Base-by-base conservation (phyloP, 1,139 yeast genomes). In the Candida mesenterica region DNA sequence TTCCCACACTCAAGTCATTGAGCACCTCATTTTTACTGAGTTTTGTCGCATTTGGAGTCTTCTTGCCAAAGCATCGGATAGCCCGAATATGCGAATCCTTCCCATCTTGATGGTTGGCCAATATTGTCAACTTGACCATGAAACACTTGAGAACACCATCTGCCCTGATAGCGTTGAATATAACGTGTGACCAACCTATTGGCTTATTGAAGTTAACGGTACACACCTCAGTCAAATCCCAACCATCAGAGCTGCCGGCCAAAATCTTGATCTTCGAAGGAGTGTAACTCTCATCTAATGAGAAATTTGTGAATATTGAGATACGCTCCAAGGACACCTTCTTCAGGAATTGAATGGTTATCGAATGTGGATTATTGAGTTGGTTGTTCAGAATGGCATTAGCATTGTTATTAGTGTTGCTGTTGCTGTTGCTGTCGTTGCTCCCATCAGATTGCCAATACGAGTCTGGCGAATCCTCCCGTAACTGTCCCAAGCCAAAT, bases 391-490 rank as follows among this genome's bases (percentile, higher is more conserved):
- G 53, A 15, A 57, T 48, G 10, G 63, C 53, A 23, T 60, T 60
- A 22, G 53, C 48, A 38, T 50, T 49, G 18, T 46, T 49, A 24
- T 55, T 52, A 38, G 43, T 45, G 32, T 42, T 44, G 25, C 48
- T 40, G 32, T 34, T 42, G 7, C 46, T 45, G 30, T 50, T 55
- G 28, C 52, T 50, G 3, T 65, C 72, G 41, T 60, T 22, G 41
- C 69, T 65, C 2, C 97, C 98, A 57, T 94, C 98, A 34, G 95
- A 85, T 57, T 94, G 98, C 99, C 99, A 94, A 56, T 72, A 90
- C 3, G 82, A 65, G 28, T 74, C 72, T 0, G 95, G 85, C 13
- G 80, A 75, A 50, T 87, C 94, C 36, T 85, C 88, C 23, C 94
- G 65, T 8, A 92, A 66, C 46, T 82, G 83, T 15, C 64, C 63